Evolutionary conservation across 202 grass and related monocot genomes (phyloP).

Genomic region (Schoenoplectus tabernaemontani): DNA sequence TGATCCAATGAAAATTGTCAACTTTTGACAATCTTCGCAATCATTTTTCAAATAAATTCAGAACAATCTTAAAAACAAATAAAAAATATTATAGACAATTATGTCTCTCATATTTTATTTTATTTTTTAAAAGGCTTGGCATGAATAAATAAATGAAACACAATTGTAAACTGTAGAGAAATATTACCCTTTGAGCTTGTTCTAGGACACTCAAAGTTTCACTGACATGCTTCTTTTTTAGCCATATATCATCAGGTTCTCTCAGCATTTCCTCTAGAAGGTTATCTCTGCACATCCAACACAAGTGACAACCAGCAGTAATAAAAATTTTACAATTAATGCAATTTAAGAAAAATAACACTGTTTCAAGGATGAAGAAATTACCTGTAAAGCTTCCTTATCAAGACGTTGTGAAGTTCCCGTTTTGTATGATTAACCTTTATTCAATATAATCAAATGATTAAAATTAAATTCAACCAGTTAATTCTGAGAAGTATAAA

Average conservation of each 20-base stretch:
- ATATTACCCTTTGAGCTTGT: constrained; percentile 65
- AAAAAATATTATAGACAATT: too few species aligned
- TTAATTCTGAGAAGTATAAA: neutral
- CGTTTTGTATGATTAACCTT: constrained; percentile 94
- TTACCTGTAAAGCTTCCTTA: constrained; percentile 84
- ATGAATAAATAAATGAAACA: neutral
- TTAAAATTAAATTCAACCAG: neutral
- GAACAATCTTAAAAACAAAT: too few species aligned
- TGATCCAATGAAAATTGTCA: too few species aligned
- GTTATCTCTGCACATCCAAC: constrained; percentile 41
- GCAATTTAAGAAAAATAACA: neutral
- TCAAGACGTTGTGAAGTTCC: constrained; percentile 77
- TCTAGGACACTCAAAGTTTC: constrained; percentile 69
- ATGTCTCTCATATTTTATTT: too few species aligned
- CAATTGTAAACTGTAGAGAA: neutral
- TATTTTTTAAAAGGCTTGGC: neutral
- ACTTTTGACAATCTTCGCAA: too few species aligned
- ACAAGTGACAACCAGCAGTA: neutral
- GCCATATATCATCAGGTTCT: constrained; percentile 77
- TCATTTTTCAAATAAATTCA: too few species aligned
- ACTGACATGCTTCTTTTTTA: constrained; percentile 59
- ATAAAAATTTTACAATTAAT: neutral
- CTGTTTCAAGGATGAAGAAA: neutral
- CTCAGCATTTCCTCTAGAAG: constrained; percentile 79
- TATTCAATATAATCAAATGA: neutral